phyloP scores from a whole-genome alignment of 2,329 filamentous ascomycete genomes.

The Epichloe bromicola region DNA sequence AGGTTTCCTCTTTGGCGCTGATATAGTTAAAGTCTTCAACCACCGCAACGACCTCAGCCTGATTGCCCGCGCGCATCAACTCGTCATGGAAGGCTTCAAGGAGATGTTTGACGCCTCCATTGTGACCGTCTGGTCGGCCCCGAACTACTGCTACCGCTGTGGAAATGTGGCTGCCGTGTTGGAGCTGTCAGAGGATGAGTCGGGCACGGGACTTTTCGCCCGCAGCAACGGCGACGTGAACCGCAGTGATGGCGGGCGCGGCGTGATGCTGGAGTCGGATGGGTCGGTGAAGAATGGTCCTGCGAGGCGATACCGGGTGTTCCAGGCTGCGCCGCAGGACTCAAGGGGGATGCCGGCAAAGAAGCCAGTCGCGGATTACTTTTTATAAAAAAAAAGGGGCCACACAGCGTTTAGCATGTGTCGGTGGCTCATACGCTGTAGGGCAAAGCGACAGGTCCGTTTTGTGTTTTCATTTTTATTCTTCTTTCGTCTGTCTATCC shows the following conservation, averaged over 20 bases:
- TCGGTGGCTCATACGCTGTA: background rate
- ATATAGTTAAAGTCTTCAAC: slow-evolving; percentile 95
- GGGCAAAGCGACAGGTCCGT: background rate
- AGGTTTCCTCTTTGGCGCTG: slow-evolving; percentile 87
- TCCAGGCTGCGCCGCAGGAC: slow-evolving; percentile 93
- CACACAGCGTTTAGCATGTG: background rate
- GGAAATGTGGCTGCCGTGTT: slow-evolving; percentile 92
- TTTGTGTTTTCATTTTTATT: background rate
- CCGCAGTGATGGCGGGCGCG: slow-evolving; percentile 38
- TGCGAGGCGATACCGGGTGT: slow-evolving; percentile 82
- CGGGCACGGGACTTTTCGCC: slow-evolving; percentile 56
- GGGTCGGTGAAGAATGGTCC: slow-evolving; percentile 47
- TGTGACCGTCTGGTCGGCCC: slow-evolving; percentile 96
- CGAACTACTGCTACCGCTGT: slow-evolving; percentile 93
- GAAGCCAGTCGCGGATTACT: slow-evolving; percentile 96
- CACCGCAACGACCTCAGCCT: slow-evolving; percentile 84
- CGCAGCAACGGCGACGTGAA: slow-evolving; percentile 59
- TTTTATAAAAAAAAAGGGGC: slow-evolving; percentile 42
- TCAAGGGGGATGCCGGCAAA: slow-evolving; percentile 92
- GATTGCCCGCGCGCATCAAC: slow-evolving; percentile 87
- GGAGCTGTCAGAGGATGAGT: slow-evolving; percentile 78
- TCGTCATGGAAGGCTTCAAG: slow-evolving; percentile 99
- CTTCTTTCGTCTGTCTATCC: too few relatives aligned
- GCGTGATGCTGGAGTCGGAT: slow-evolving; percentile 36
- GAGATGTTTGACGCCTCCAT: slow-evolving; percentile 97